Base-by-base conservation (phyloP, 495 filamentous ascomycete species). In the Penicillium tannophilum region DNA sequence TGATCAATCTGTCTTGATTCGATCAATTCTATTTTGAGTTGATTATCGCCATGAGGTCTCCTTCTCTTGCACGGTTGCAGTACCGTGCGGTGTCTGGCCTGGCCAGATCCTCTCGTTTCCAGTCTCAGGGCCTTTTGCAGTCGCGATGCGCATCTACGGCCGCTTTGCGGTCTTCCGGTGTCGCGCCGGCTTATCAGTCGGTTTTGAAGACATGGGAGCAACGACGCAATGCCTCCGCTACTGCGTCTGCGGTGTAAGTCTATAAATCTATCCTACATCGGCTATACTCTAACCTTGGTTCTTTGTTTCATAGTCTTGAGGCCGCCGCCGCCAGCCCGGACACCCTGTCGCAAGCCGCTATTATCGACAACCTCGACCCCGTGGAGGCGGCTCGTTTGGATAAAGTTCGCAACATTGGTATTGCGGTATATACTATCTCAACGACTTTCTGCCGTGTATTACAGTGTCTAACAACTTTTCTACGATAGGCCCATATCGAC, bases 371-470 rank as follows among this genome's bases (percentile, higher is more conserved):
- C 66, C 79, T 93, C 41, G 80, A 89, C 60, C 87, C 90, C 12
- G 76, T 84, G 23, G 95, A 99, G 73, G 83, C 83, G 39, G 82
- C 84, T 59, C 84, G 95, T 58, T 68, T 99, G 55, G 82, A 86
- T 44, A 85, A 79, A 74, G 88, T 97, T 53, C 84, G 95, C 57
- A 99, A 99, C 70, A 98, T 99, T 75, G 95, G 95, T 72, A 99
- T 99, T 80, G 95, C 95, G 69, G 91, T 94, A 86, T 83, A 46
- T 66, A 33, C 7, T 19, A 44, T 33, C 17, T 43, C 35, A 23
- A 43, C 35, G 8, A 7, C 43, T 6, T 28, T 23, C 20, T 16
- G 31, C 8, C 19, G 5, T 23, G 20, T n/a, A 8, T 24, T 46
- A 6, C 7, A 1, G 8, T 56, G 33, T 59, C 64, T 69, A 63